Conservation (phyloP, 2,329 filamentous ascomycete genomes). For the Diaporthe velutina region DNA sequence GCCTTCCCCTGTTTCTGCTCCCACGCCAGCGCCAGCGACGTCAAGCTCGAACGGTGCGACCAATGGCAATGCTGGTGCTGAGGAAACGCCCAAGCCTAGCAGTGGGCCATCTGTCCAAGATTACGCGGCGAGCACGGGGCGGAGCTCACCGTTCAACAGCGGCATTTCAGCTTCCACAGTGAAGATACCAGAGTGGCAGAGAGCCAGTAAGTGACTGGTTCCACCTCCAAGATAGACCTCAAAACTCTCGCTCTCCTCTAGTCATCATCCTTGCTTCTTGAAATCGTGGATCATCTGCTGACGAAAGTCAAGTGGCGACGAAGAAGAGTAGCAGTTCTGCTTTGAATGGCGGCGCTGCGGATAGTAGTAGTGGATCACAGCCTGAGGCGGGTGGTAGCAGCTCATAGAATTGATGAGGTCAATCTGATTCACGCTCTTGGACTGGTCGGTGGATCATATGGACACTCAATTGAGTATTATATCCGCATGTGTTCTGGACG, state of each 20-base stretch:
- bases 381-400: conserved; percentile 36
- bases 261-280: not conserved
- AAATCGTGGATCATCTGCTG: not conserved
- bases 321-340: conserved; percentile 50
- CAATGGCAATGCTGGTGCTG: conserved; percentile 44
- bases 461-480: not conserved
- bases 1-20: conserved; percentile 41
- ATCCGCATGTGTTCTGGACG: not conserved
- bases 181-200: conserved; percentile 84
- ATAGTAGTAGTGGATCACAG: conserved; percentile 36
- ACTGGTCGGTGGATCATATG: conserved; percentile 8
- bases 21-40: conserved; percentile 43
- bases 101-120: conserved; percentile 46
- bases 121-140: conserved; percentile 51
- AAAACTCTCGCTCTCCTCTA: not conserved
- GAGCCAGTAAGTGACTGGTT: conserved; percentile 62
- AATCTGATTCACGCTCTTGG: not conserved
- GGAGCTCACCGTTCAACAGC: conserved; percentile 62
- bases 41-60: conserved; percentile 45
- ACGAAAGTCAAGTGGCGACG: conserved; percentile 58
- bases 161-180: conserved; percentile 67
- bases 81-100: conserved; percentile 50
- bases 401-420: conserved; percentile 11
- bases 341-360: conserved; percentile 31
- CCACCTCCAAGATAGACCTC: not conserved